Evolutionary conservation across 2,329 filamentous ascomycete species (phyloP).

Genomic region (Cladosporium sp.): DNA sequence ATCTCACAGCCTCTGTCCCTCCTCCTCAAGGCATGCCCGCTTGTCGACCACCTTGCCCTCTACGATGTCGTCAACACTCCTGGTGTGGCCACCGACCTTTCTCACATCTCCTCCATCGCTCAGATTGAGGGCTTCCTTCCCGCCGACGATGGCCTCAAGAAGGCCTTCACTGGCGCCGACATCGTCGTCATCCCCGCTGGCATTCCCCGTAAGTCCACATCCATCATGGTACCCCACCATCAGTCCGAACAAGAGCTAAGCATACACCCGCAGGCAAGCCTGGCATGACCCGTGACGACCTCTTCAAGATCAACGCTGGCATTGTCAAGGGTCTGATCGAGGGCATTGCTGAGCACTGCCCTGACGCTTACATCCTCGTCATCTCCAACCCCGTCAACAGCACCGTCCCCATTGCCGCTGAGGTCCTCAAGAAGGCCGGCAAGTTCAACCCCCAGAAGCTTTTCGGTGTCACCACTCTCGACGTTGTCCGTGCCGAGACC

Average conservation of each 20-base stretch:
- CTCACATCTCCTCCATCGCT: conserved; percentile 90
- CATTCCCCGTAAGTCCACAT: conserved; percentile 68
- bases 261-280: conserved; percentile 69
- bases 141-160: conserved; percentile 74
- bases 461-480: conserved; percentile 97
- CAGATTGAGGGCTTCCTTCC: conserved; percentile 86
- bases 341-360: conserved; percentile 78
- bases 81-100: conserved; percentile 91
- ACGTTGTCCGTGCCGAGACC: conserved; percentile 96
- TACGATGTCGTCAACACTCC: conserved; percentile 99
- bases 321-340: conserved; percentile 94
- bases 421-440: conserved; percentile 88
- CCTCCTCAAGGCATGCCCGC: conserved; percentile 83
- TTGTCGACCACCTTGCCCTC: conserved; percentile 86
- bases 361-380: conserved; percentile 91
- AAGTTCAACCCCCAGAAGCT: conserved; percentile 94
- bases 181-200: conserved; percentile 96
- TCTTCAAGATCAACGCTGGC: conserved; percentile 99
- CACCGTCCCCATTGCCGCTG: conserved; percentile 93
- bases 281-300: conserved; percentile 97
- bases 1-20: conserved; percentile 77
- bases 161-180: conserved; percentile 86
- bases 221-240: conserved; percentile 2
- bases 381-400: conserved; percentile 99
- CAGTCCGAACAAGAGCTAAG: conserved; percentile 14